A percentile compares a stretch with the other conserved stretches of the same genome.
These are phyloP conservation scores for Logfia minima DNA, from an alignment of 129 eudicot species.

Conservation along the genomic window DNA sequence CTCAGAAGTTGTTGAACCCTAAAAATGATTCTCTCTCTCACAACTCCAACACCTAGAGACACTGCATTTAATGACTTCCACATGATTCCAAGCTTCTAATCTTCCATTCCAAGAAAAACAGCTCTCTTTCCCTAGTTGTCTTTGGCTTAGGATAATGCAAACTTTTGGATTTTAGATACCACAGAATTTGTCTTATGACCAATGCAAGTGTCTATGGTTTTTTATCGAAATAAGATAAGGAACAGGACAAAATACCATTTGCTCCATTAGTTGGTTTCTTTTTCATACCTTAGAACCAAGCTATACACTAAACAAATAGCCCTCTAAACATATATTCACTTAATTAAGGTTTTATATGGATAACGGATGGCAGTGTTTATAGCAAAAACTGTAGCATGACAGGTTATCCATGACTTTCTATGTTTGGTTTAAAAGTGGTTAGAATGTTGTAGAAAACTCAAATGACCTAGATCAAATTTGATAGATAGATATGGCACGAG, in stretches of 20 bases:
- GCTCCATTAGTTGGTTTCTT: background rate
- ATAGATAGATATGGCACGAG: background rate
- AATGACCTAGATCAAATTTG: background rate
- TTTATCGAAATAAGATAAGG: conserved; percentile 20
- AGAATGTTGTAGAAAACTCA: background rate
- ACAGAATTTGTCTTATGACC: conserved; percentile 36
- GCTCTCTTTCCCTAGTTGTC: conserved; percentile 75
- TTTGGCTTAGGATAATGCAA: conserved; percentile 40
- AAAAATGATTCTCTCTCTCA: conserved; percentile 52
- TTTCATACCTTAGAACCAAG: conserved; percentile 14
- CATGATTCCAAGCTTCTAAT: conserved; percentile 99
- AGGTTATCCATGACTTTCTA: background rate
- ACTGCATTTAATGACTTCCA: conserved; percentile 84
- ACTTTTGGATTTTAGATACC: conserved; percentile 36
- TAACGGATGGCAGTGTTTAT: background rate
- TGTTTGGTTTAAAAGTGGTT: background rate
- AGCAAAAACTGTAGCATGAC: background rate
- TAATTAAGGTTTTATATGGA: background rate
- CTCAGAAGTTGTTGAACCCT: conserved; percentile 48
- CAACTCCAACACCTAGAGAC: conserved; percentile 34
- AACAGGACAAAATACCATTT: conserved; percentile 27
- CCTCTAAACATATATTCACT: background rate
- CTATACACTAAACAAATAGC: conserved; percentile 19
- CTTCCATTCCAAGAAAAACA: conserved; percentile 81
- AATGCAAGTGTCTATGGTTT: conserved; percentile 38